Percentiles rank a stretch among this genome's conserved stretches.
Conservation (phyloP, 805 yeast genomes). For the Nakazawaea wyomingensis region DNA sequence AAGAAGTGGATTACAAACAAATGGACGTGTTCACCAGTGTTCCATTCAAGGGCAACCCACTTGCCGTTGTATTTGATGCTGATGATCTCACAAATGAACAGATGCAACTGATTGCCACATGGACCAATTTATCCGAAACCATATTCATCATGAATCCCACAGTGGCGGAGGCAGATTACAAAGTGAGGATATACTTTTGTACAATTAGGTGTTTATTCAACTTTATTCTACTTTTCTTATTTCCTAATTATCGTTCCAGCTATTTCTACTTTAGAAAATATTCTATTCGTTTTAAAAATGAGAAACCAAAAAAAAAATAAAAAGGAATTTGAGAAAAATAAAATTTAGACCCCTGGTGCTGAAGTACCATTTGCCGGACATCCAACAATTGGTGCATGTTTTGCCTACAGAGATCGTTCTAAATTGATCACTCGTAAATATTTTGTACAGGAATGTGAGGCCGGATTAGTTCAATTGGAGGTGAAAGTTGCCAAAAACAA, state of each 20-base stretch:
- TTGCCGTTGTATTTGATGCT: conserved; percentile 46
- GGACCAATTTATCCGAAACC: conserved; percentile 60
- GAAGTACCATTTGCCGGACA: conserved; percentile 65
- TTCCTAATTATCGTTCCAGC: no score
- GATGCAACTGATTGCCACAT: conserved; percentile 44
- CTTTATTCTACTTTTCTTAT: no score
- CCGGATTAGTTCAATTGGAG: conserved; percentile 27
- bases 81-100: conserved; percentile 31
- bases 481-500: conserved; percentile 28
- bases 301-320: no score
- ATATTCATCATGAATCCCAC: conserved; percentile 41
- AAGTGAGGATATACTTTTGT: conserved; percentile 46
- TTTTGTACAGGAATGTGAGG: conserved; percentile 39
- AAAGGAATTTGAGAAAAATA: no score
- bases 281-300: no score
- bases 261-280: no score
- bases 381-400: conserved; percentile 52
- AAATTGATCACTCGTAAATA: conserved; percentile 20
- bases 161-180: conserved; percentile 34
- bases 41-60: conserved; percentile 46
- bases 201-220: no score
- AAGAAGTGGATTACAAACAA: conserved; percentile 18
- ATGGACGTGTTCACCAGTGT: conserved; percentile 38
- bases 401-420: conserved; percentile 37
- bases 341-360: conserved; percentile 31